Evolutionary conservation across 371 early-diverging fungal genomes (phyloP), one percentile per base, ranked within the genome.

Genomic region (Mucor mucedo): DNA sequence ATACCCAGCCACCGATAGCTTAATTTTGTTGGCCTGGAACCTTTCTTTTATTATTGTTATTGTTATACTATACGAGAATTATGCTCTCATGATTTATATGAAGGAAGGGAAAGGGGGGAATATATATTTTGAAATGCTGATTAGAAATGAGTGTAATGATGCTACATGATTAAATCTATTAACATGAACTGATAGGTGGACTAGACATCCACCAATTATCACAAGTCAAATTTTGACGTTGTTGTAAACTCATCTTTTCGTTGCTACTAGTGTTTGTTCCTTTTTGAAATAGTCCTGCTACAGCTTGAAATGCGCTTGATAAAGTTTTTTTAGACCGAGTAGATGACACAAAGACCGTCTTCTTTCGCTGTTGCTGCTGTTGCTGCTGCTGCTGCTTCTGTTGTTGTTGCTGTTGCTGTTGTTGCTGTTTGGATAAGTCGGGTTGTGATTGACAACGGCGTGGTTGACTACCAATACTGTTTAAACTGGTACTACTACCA

Each of bases 181-280:
- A 58, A 48, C 7, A 55, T n/a, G 55, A 33, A 39, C 56, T 62
- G 6, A 62, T 55, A 8, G 64, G 53, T 45, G 64, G 64, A 16
- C 58, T 64, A 28, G 57, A 33, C 35, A 50, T 50, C 64, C 64
- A 64, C 64, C 64, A 64, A 29, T 64, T 64, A 5, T 64, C 64
- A 45, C 42, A 57, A 39, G 62, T 62, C 8, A 61, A 57, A n/a
- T 55, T 44, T 13, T 55, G 16, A 56, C 61, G n/a, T 3, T 62
- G 39, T n/a, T 27, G 42, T 7, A 58, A 53, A 11, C 65, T 42
- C 6, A 55, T 27, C 39, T 62, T 62, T 52, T 62, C 56, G 39
- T 50, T 61, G 21, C 16, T 45, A 1, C 21, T 21, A 21, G 21
- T 21, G 21, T 27, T 39, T 40, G 28, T 21, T 40, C 52, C 47